A percentile compares a stretch with the other conserved stretches of the same genome.
These are phyloP conservation scores for Aphanomyces cochlioides DNA, from an alignment of 352 stramenopile species.

Conservation along the genomic window DNA sequence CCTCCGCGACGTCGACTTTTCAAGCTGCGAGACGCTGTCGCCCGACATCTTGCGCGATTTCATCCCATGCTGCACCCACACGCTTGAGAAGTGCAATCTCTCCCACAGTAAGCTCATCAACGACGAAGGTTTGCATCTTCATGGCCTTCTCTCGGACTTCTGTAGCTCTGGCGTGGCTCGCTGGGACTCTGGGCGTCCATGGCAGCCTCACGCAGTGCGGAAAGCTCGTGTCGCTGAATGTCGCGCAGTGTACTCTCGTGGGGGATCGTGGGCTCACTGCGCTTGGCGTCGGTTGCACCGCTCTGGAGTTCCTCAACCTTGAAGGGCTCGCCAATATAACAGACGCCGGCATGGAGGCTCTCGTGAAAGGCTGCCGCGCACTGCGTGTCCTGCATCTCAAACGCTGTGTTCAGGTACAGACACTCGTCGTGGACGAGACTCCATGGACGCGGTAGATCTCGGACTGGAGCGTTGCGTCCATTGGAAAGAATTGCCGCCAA, in stretches of 20 bases:
- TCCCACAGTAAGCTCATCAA: conserved; percentile 56
- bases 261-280: conserved; percentile 53
- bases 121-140: conserved; percentile 40
- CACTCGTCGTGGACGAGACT: too few species aligned
- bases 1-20: conserved; percentile 58
- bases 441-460: conserved; percentile 35
- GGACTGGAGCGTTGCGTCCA: conserved; percentile 43
- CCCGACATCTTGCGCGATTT: conserved; percentile 61
- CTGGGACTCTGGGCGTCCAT: conserved; percentile 55
- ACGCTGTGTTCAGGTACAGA: conserved; percentile 45
- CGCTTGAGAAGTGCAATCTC: conserved; percentile 54
- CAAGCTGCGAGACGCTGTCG: conserved; percentile 48
- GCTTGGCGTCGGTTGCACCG: conserved; percentile 46
- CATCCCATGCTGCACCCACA: conserved; percentile 61
- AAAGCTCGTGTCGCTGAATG: conserved; percentile 59
- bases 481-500: conserved; percentile 47
- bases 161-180: conserved; percentile 57
- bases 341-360: conserved; percentile 42
- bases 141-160: not conserved
- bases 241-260: conserved; percentile 59
- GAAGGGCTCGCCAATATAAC: conserved; percentile 60
- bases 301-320: conserved; percentile 71
- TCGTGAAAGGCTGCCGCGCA: conserved; percentile 48
- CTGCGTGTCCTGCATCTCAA: conserved; percentile 62
- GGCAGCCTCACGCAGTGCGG: conserved; percentile 59